Base-by-base conservation (phyloP, 2,329 filamentous ascomycete species). In the Hypomyces perniciosus region DNA sequence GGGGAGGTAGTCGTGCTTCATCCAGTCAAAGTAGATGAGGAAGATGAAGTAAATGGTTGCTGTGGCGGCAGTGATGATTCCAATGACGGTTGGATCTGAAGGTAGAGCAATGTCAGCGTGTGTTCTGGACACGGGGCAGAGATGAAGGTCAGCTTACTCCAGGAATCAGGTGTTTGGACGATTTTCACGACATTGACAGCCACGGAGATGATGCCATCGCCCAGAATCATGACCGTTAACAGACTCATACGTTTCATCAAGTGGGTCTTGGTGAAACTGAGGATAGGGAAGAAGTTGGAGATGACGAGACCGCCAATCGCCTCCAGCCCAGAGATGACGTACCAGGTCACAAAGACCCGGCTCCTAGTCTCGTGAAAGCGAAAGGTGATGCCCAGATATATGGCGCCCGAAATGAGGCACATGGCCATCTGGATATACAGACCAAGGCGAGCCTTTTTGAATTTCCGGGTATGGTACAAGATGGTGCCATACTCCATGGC, bases 181-280 rank as follows among this genome's bases (percentile, higher is more conserved):
- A 77, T 68, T 1, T 72, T 76, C 38, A 76, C 77, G 13, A 85
- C 78, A 34, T 71, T 71, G 50, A 70, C 66, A 1, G 68, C 66
- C 6, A 85, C 69, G n/a, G 79, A 76, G 37, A 85, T 82, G 12
- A 83, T 78, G 46, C 81, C 81, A 59, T 86, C 83, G 10, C 83
- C 83, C 52, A 86, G 76, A 50, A 86, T 81, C 54, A 86, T 84
- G 44, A 85, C 71, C 0, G 82, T 86, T 50, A 86, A 69, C 2
- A 85, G 70, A 9, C 76, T 78, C 74, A 86, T 78, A 8, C 84
- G 75, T 59, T 83, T 79, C 59, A 82, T 81, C 49, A 86, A 63
- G 61, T 85, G 80, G 0, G 80, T 85, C 50, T 77, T 72, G 53
- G 80, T 76, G 60, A 86, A 83, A 48, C 78, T 80, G 40, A 85